phyloP scores from a whole-genome alignment of 306 rosid species.

The Casuarina equisetifolia region DNA sequence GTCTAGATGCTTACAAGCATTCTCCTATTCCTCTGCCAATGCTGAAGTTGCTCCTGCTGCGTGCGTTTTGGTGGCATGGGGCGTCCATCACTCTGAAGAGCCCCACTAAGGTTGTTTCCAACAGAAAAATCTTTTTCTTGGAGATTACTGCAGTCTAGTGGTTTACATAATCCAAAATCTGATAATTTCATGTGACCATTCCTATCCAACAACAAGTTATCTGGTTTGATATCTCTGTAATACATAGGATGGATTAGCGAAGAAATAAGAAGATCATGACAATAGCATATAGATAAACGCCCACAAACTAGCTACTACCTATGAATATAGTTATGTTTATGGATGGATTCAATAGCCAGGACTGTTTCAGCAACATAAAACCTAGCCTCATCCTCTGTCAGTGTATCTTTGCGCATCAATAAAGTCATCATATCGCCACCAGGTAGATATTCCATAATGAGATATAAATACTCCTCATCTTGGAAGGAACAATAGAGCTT shows the following conservation, averaged over 20 bases:
- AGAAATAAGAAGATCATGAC: constrained; percentile 18
- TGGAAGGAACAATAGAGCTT: constrained; percentile 96
- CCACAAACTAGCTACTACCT: constrained; percentile 45
- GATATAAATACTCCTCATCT: constrained; percentile 91
- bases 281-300: constrained; percentile 17
- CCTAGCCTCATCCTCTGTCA: constrained; percentile 90
- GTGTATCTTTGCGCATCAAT: constrained; percentile 94
- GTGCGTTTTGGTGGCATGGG: constrained; percentile 91
- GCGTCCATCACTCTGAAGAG: constrained; percentile 90
- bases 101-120: constrained; percentile 84
- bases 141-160: constrained; percentile 91
- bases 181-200: constrained; percentile 95
- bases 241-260: constrained; percentile 22
- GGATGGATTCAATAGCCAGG: constrained; percentile 93
- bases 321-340: constrained; percentile 95
- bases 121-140: constrained; percentile 89
- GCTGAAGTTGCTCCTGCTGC: constrained; percentile 96
- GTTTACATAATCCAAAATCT: constrained; percentile 97
- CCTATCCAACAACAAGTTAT: constrained; percentile 92
- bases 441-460: constrained; percentile 98
- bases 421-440: constrained; percentile 99
- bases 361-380: constrained; percentile 98
- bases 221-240: constrained; percentile 97
- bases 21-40: constrained; percentile 98
- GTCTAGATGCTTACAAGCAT: constrained; percentile 73